These are phyloP conservation scores for Solanum virginianum DNA, from an alignment of 257 asterid genomes.

Conservation along the genomic window DNA sequence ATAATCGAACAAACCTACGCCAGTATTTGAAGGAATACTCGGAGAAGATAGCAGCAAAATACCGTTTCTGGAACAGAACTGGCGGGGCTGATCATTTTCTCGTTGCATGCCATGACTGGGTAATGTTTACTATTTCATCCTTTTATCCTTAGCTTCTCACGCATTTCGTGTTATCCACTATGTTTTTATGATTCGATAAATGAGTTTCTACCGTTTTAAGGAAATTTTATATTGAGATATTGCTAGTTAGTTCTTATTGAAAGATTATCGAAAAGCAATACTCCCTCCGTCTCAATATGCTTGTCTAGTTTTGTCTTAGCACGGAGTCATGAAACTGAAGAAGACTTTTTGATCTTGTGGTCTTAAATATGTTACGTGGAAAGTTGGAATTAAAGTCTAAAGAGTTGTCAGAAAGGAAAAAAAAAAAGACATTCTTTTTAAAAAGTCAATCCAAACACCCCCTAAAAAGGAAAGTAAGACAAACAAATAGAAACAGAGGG, in stretches of 20 bases:
- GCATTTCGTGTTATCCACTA: neutral
- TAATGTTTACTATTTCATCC: conserved; percentile 12
- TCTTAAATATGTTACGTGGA: too few species aligned
- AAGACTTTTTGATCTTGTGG: too few species aligned
- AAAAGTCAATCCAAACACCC: too few species aligned
- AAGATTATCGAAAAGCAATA: neutral
- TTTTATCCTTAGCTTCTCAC: neutral
- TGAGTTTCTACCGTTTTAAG: neutral
- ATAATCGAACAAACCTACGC: conserved; percentile 60
- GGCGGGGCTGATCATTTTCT: conserved; percentile 94
- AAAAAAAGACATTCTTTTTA: too few species aligned
- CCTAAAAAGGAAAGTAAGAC: too few species aligned
- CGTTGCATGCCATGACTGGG: conserved; percentile 97
- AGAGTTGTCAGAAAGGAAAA: too few species aligned
- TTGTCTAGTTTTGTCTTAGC: neutral
- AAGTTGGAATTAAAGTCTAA: too few species aligned
- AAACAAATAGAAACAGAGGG: neutral
- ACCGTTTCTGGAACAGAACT: conserved; percentile 84
- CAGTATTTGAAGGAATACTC: conserved; percentile 60
- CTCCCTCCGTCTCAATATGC: neutral
- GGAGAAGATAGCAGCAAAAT: conserved; percentile 65
- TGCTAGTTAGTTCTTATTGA: neutral
- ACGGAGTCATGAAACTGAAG: too few species aligned
- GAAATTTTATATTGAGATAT: neutral
- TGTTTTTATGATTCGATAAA: neutral